A percentile compares a stretch with the other conserved stretches of the same genome.
Evolutionary conservation across 306 rosid species (phyloP).

Genomic region (Herpetospermum pedunculosum): DNA sequence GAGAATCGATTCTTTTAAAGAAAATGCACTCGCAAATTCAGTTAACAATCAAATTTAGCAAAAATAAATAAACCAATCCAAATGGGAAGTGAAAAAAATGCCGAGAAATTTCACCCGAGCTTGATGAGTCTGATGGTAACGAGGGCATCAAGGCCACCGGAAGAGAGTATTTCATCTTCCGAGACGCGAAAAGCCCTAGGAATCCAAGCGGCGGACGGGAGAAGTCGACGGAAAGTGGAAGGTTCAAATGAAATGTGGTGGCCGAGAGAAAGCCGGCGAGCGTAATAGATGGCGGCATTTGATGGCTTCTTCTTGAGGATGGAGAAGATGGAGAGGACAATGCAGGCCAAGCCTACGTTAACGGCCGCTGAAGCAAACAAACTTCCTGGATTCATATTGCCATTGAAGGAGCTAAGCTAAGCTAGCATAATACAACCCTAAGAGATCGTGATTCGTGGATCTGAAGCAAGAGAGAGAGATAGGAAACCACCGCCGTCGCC

Average conservation of each 20-base stretch:
- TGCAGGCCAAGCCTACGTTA: slow-evolving; percentile 65
- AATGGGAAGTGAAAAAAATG: neutral
- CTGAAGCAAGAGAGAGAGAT: neutral
- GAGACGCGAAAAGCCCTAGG: slow-evolving; percentile 38
- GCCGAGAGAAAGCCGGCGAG: slow-evolving; percentile 44
- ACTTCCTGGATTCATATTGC: slow-evolving; percentile 47
- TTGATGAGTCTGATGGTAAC: slow-evolving; percentile 71
- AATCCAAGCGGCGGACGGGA: slow-evolving; percentile 69
- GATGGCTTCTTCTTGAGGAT: slow-evolving; percentile 67
- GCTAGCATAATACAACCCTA: neutral
- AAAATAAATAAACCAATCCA: neutral
- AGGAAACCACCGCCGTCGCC: neutral
- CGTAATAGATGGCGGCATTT: slow-evolving; percentile 52
- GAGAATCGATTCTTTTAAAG: neutral
- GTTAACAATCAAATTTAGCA: neutral
- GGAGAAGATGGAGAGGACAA: slow-evolving; percentile 63
- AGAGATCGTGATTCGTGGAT: neutral
- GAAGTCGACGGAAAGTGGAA: slow-evolving; percentile 24
- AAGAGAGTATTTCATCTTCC: slow-evolving; percentile 44
- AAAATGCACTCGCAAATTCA: neutral
- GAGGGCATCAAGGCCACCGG: slow-evolving; percentile 72
- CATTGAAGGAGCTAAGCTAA: neutral
- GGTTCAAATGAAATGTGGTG: slow-evolving; percentile 15
- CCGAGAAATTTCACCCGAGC: slow-evolving; percentile 36
- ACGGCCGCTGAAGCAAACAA: slow-evolving; percentile 71